Conservation (phyloP, 1,284 basidiomycete genomes). For the Austroboletus niveus region DNA sequence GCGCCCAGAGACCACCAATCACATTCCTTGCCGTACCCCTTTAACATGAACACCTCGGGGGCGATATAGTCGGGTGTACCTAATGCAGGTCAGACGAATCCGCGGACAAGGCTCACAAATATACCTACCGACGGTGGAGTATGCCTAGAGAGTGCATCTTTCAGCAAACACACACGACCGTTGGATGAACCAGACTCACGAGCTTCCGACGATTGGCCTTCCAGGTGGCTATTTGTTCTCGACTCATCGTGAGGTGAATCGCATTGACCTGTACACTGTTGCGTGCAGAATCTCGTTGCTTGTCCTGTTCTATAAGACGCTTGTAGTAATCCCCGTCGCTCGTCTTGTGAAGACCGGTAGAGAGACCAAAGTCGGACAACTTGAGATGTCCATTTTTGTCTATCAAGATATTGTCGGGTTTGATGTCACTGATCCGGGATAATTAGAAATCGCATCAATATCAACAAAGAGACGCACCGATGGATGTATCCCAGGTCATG, state of each 20-base stretch:
- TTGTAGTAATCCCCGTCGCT: conserved; percentile 97
- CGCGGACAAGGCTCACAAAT: not conserved
- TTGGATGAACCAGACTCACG: conserved; percentile 50
- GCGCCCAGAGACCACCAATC: conserved; percentile 98
- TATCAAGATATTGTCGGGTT: conserved; percentile 94
- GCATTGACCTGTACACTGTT: conserved; percentile 87
- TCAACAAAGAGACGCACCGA: conserved; percentile 41
- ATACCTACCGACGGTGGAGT: conserved; percentile 90
- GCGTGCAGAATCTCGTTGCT: conserved; percentile 87
- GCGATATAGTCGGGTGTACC: conserved; percentile 94
- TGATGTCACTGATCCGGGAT: conserved; percentile 71
- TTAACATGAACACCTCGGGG: conserved; percentile 96
- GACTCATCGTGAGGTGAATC: conserved; percentile 93
- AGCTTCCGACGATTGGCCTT: conserved; percentile 97
- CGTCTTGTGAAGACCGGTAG: conserved; percentile 96
- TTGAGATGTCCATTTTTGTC: conserved; percentile 93
- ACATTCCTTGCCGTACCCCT: conserved; percentile 96
- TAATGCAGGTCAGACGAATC: conserved; percentile 3
- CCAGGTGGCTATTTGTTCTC: conserved; percentile 96
- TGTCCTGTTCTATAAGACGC: conserved; percentile 72
- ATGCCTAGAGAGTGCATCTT: conserved; percentile 58
- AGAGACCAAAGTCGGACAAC: conserved; percentile 92
- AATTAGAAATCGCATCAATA: not conserved
- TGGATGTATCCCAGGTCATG: conserved; percentile 94
- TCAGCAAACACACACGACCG: not conserved